Evolutionary conservation across 2,329 filamentous ascomycete genomes (phyloP).

Genomic region (Trichoderma hamatum): DNA sequence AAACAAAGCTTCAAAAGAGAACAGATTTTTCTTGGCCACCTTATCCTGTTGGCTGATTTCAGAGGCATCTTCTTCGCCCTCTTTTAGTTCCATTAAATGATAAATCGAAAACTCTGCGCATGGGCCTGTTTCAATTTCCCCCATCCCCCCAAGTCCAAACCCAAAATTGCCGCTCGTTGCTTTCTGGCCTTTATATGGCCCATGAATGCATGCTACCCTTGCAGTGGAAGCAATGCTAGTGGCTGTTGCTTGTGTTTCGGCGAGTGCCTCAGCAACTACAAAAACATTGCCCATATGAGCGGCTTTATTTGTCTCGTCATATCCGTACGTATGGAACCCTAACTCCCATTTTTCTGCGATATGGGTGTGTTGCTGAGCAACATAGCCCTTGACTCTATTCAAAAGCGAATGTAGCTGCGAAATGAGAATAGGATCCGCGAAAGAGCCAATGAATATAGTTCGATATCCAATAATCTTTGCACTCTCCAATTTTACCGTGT

Average conservation of each 20-base stretch:
- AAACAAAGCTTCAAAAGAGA: background rate
- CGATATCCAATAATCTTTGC: background rate
- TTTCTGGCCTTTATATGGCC: conserved; percentile 53
- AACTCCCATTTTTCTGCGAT: conserved; percentile 32
- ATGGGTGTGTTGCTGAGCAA: conserved; percentile 29
- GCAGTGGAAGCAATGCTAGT: conserved; percentile 40
- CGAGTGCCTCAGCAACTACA: conserved; percentile 49
- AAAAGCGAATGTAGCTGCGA: background rate
- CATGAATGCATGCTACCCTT: conserved; percentile 45
- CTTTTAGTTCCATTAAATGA: background rate
- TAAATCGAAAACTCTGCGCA: background rate
- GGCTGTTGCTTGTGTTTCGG: conserved; percentile 49
- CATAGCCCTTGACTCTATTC: conserved; percentile 33
- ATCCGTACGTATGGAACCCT: conserved; percentile 50
- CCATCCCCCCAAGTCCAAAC: conserved; percentile 35
- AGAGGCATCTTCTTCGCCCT: background rate
- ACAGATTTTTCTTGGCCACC: background rate
- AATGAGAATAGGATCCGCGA: background rate
- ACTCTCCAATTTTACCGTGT: background rate
- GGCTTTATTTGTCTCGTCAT: conserved; percentile 26
- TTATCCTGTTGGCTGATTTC: background rate
- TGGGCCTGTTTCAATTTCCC: background rate
- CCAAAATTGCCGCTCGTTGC: conserved; percentile 57
- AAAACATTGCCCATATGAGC: background rate
- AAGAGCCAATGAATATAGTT: background rate